Percentiles rank a stretch among this genome's conserved stretches.
phyloP scores from a whole-genome alignment of 345 rosid species.

The Jatropha curcas region DNA sequence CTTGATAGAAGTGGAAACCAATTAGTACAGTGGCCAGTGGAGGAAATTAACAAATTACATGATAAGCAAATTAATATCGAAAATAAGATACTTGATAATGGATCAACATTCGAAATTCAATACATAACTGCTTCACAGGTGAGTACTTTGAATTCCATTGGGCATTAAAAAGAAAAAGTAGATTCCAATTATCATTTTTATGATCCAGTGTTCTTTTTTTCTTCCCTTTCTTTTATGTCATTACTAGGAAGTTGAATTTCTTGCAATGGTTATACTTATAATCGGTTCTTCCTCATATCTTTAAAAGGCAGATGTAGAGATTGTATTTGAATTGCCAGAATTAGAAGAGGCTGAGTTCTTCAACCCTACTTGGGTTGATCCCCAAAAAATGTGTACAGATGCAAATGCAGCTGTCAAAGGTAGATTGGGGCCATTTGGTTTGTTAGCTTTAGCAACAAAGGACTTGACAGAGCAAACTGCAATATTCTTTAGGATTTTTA shows the following conservation, averaged over 20 bases:
- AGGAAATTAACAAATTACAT: conserved; percentile 49
- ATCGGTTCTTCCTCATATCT: not conserved
- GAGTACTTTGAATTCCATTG: not conserved
- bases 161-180: not conserved
- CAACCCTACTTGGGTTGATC: conserved; percentile 31
- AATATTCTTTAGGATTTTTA: conserved; percentile 56
- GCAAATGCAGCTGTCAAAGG: conserved; percentile 36
- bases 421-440: conserved; percentile 61
- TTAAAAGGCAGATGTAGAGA: conserved; percentile 57
- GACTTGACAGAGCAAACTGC: conserved; percentile 62
- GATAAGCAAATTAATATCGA: conserved; percentile 31
- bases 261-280: not conserved
- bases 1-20: conserved; percentile 54
- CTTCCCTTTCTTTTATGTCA: not conserved
- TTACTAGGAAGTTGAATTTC: not conserved
- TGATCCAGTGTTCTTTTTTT: not conserved
- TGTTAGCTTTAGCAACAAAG: conserved; percentile 54
- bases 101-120: conserved; percentile 42
- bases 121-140: conserved; percentile 45
- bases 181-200: not conserved
- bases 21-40: conserved; percentile 65
- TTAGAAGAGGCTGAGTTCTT: conserved; percentile 36
- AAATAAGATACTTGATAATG: conserved; percentile 25
- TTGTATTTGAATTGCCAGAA: conserved; percentile 42
- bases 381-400: conserved; percentile 40